phyloP scores from a whole-genome alignment of 2,329 filamentous ascomycete genomes.

The Penicillium sp. region DNA sequence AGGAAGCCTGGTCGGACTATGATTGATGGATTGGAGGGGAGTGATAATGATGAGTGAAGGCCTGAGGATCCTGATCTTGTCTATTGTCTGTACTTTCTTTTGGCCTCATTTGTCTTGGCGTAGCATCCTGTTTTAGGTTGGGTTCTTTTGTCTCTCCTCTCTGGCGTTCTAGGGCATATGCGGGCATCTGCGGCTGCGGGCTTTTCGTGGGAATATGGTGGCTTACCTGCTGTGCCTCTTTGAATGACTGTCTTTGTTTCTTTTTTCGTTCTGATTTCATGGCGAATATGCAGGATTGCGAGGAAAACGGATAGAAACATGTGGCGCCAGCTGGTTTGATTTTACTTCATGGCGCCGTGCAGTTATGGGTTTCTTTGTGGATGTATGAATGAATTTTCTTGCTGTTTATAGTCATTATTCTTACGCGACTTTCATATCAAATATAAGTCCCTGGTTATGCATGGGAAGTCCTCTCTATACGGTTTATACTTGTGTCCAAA shows the following conservation, averaged over 20 bases:
- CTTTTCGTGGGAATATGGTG: background rate
- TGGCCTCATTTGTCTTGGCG: background rate
- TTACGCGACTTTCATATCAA: background rate
- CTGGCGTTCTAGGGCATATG: slow-evolving; percentile 6
- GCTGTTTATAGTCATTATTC: background rate
- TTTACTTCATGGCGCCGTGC: background rate
- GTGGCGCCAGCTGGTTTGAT: slow-evolving; percentile 7
- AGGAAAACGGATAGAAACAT: slow-evolving; percentile 6
- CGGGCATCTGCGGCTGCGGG: slow-evolving; percentile 1
- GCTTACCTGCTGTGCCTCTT: slow-evolving; percentile 2
- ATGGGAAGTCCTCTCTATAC: background rate
- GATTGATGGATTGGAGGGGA: slow-evolving; percentile 19
- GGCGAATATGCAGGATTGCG: slow-evolving; percentile 4
- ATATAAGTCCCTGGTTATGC: background rate
- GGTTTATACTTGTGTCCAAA: too few relatives aligned
- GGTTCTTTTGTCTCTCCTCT: background rate
- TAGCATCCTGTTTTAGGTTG: slow-evolving; percentile 1
- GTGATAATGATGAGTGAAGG: slow-evolving; percentile 12
- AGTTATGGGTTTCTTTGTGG: background rate
- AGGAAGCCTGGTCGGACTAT: slow-evolving; percentile 29
- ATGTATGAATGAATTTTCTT: slow-evolving; percentile 5
- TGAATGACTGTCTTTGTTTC: background rate
- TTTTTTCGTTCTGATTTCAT: background rate
- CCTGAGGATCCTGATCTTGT: background rate
- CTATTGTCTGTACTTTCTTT: background rate